phyloP scores from a whole-genome alignment of 2,329 filamentous ascomycete species.

The Hypoxylon rubiginosum region DNA sequence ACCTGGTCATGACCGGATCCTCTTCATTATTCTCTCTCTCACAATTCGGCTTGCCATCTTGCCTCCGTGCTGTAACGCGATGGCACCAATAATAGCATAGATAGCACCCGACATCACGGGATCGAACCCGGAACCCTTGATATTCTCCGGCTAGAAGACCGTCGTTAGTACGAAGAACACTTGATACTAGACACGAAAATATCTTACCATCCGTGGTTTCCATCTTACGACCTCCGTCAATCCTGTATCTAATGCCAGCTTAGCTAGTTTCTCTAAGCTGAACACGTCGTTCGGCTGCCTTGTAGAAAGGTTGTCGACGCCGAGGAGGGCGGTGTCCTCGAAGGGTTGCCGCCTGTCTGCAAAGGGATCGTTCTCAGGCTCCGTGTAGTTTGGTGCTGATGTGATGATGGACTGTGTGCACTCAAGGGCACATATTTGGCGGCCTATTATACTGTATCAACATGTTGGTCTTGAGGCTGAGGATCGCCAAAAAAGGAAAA shows the following conservation, averaged over 20 bases:
- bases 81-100: constrained; percentile 87
- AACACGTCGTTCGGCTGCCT: constrained; percentile 72
- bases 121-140: constrained; percentile 79
- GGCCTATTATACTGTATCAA: constrained; percentile 40
- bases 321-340: constrained; percentile 76
- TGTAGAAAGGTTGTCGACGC: constrained; percentile 78
- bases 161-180: constrained; percentile 41
- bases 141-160: constrained; percentile 69
- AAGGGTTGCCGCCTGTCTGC: constrained; percentile 74
- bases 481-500: background rate
- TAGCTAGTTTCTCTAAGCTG: constrained; percentile 74
- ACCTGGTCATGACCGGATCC: constrained; percentile 43
- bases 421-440: constrained; percentile 48
- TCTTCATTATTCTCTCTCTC: constrained; percentile 79
- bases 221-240: constrained; percentile 84
- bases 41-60: constrained; percentile 81
- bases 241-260: constrained; percentile 77
- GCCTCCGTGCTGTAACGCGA: constrained; percentile 89
- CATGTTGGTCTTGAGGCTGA: background rate
- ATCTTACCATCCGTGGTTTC: constrained; percentile 83
- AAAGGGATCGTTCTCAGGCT: constrained; percentile 56
- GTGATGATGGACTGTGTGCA: constrained; percentile 73
- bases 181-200: constrained; percentile 19
- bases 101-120: constrained; percentile 82
- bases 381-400: constrained; percentile 55